These are phyloP conservation scores for Termitomyces sp. DNA, from an alignment of 768 basidiomycete genomes.

Conservation along the genomic window DNA sequence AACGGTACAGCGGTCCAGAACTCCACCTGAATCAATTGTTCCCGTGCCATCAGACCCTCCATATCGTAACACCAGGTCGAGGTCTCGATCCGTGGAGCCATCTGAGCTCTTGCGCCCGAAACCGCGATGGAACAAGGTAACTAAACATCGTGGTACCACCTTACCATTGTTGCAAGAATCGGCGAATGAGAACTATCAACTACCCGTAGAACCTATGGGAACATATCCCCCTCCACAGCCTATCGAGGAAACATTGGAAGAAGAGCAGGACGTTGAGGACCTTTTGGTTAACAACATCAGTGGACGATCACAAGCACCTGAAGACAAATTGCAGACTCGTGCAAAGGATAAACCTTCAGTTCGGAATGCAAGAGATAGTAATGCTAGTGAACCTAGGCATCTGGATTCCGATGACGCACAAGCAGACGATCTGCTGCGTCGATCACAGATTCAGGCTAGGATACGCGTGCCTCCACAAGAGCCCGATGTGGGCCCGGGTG, in stretches of 20 bases:
- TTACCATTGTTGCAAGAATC: conserved; percentile 3
- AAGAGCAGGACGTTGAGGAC: conserved; percentile 21
- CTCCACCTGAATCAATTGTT: background rate
- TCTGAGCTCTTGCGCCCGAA: conserved; percentile 1
- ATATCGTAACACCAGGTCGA: conserved; percentile 28
- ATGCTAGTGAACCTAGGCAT: background rate
- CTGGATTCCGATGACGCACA: conserved; percentile 28
- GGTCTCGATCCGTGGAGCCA: conserved; percentile 28
- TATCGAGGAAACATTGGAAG: conserved; percentile 10
- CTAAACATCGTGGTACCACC: background rate
- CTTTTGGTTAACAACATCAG: conserved; percentile 18
- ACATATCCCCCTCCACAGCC: background rate
- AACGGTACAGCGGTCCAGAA: conserved; percentile 1
- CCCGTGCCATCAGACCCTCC: conserved; percentile 17
- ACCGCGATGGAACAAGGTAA: background rate
- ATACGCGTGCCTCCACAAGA: background rate
- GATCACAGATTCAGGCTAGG: background rate
- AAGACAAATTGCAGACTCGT: background rate
- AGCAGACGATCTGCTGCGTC: conserved; percentile 9
- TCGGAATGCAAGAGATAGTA: background rate
- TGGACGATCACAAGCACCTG: background rate
- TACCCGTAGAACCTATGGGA: background rate
- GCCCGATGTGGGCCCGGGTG: conserved; percentile 2
- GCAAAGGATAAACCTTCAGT: background rate
- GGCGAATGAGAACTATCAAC: conserved; percentile 3